Conservation (phyloP, 2,329 filamentous ascomycete species). For the Didymella glomerata region DNA sequence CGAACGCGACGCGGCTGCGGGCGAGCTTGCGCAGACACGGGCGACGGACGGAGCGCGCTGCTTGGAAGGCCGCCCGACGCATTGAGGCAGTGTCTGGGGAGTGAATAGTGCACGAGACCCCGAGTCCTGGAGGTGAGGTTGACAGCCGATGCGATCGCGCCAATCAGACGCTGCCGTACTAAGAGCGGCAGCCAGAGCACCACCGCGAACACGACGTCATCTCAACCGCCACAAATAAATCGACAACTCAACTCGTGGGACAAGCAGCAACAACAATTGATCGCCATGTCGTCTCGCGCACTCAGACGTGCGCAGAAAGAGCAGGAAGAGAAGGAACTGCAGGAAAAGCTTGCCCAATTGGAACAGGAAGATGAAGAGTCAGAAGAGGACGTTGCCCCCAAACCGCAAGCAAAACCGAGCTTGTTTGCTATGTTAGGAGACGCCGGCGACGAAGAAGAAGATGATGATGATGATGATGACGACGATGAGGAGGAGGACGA, state of each 20-base stretch:
- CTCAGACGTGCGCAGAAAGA: conserved; percentile 70
- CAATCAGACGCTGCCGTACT: not conserved
- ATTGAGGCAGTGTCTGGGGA: conserved; percentile 58
- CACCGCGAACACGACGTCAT: conserved; percentile 13
- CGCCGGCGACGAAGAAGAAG: conserved; percentile 51
- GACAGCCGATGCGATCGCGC: not conserved
- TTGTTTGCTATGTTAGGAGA: conserved; percentile 58
- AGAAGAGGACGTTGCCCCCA: conserved; percentile 48
- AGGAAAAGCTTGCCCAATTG: conserved; percentile 50
- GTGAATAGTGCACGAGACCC: not conserved
- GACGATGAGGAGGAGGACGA: conserved; percentile 47
- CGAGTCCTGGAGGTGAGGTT: not conserved
- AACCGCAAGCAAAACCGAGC: conserved; percentile 50
- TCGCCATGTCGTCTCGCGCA: conserved; percentile 70
- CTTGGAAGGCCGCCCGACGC: conserved; percentile 76
- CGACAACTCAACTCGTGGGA: not conserved
- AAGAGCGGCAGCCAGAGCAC: not conserved
- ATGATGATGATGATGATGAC: conserved; percentile 32
- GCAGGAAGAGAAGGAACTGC: conserved; percentile 64
- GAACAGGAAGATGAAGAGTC: conserved; percentile 49
- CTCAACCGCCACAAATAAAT: not conserved
- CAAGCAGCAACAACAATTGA: not conserved
- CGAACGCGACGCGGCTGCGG: conserved; percentile 53
- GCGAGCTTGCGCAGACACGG: conserved; percentile 68
- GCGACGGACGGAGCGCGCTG: conserved; percentile 73